Conservation (phyloP, 2,329 filamentous ascomycete genomes). For the Anisogramma anomala region DNA sequence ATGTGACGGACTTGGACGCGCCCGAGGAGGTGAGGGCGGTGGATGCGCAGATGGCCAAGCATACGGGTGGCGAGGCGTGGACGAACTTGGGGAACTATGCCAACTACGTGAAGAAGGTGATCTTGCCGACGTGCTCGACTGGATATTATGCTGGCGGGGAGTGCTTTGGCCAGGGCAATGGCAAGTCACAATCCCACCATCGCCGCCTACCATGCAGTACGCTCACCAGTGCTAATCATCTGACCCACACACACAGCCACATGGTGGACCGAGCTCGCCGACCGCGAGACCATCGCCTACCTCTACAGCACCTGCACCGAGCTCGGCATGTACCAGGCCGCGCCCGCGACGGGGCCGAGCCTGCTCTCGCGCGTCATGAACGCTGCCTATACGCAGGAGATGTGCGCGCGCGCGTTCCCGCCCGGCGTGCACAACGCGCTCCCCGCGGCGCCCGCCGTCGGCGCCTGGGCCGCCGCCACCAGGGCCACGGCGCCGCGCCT, state of each 20-base stretch:
- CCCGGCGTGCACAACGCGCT: slow-evolving; percentile 32
- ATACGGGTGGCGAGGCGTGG: slow-evolving; percentile 38
- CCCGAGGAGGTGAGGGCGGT: slow-evolving; percentile 31
- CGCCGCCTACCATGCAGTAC: too few relatives aligned
- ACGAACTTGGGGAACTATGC: slow-evolving; percentile 39
- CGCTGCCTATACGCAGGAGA: slow-evolving; percentile 40
- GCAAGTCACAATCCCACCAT: not conserved
- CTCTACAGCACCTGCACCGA: slow-evolving; percentile 39
- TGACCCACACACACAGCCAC: slow-evolving; percentile 22
- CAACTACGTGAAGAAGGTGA: slow-evolving; percentile 35
- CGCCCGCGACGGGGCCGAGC: slow-evolving; percentile 30
- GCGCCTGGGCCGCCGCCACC: slow-evolving; percentile 34
- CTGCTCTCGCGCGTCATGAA: slow-evolving; percentile 37
- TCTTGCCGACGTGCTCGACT: slow-evolving; percentile 31
- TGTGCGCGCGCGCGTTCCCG: slow-evolving; percentile 44
- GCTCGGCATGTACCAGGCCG: slow-evolving; percentile 37
- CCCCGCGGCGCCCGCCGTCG: slow-evolving; percentile 30
- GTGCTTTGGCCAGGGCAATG: slow-evolving; percentile 30
- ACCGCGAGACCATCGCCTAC: slow-evolving; percentile 31
- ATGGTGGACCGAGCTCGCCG: slow-evolving; percentile 33
- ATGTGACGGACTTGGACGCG: slow-evolving; percentile 35
- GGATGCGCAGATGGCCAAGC: slow-evolving; percentile 34
- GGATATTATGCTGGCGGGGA: slow-evolving; percentile 29
- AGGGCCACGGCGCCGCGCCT: slow-evolving; percentile 34
- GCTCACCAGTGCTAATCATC: not conserved